A percentile compares a stretch with the other conserved stretches of the same genome.
phyloP scores from a whole-genome alignment of 768 basidiomycete species.

The Suillus weaverae region DNA sequence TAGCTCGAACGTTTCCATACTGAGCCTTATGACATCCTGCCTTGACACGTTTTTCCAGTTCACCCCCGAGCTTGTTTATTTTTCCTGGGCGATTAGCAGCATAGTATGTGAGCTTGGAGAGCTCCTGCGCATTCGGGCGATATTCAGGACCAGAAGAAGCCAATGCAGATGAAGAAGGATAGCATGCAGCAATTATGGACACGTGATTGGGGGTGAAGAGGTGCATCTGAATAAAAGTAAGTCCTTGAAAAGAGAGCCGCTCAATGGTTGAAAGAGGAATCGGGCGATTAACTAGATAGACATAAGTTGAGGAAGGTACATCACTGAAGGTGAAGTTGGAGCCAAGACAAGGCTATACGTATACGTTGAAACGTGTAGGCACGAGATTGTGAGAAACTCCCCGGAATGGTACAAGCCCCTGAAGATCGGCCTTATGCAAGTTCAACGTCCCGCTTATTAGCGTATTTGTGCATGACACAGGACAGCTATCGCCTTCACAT shows the following conservation, averaged over 20 bases:
- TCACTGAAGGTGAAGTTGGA: background rate
- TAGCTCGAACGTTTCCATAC: conserved; percentile 67
- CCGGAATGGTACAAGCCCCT: background rate
- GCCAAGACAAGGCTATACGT: no score
- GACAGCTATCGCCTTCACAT: background rate
- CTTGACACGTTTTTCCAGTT: conserved; percentile 73
- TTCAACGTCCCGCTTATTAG: background rate
- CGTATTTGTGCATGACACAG: background rate
- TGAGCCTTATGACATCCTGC: conserved; percentile 66
- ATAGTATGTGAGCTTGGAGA: conserved; percentile 84
- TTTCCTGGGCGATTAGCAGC: conserved; percentile 83
- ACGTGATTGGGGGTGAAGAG: conserved; percentile 84
- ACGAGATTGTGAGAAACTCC: conserved; percentile 3
- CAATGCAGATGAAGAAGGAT: conserved; percentile 76
- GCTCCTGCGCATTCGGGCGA: conserved; percentile 80
- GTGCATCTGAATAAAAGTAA: conserved; percentile 47
- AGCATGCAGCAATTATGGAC: conserved; percentile 81
- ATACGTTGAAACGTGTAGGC: background rate
- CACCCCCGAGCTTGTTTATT: conserved; percentile 70
- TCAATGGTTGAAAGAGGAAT: background rate
- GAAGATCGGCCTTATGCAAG: no score
- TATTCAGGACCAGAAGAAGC: conserved; percentile 75
- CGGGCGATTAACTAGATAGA: conserved; percentile 1
- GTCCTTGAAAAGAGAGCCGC: background rate
- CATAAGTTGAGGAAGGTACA: conserved; percentile 5